Evolutionary conservation across 1,284 basidiomycete genomes (phyloP), one percentile per base, ranked within the genome.

Genomic region (Cryptococcus deneoformans): DNA sequence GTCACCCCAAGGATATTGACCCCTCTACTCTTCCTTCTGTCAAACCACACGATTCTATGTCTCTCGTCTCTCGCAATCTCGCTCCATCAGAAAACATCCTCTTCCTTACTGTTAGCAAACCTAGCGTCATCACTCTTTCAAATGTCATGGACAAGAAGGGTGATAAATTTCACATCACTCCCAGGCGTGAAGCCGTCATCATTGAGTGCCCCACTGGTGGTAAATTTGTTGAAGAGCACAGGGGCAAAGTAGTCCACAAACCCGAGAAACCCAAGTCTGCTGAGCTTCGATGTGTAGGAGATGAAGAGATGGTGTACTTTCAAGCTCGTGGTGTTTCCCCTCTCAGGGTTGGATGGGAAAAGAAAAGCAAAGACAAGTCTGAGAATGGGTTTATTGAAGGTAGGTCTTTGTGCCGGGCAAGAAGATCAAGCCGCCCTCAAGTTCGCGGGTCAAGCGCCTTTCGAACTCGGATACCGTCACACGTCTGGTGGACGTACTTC

Each of bases 361-460:
- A 69, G 83, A 85, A 46, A 76, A 86, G 56, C 83, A 87, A 66
- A 83, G 84, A 44, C 80, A 57, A 57, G 16, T 14, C 14, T 35
- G 50, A 11, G 14, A 16, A 42, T 24, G 90, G 88, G 56, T 79
- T 87, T 35, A 88, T 92, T 9, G 89, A 92, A 71, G 90, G 89
- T 1, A 91, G 81, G 88, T 1, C 84, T 96, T 34, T 98, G 95
- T 71, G 87, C 89, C 72, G 89, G 89, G 24, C 80, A 82, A 37
- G 89, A 82, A 37, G 89, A 89, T 62, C 84, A 89, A 62, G 88
- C 92, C 44, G 87, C 90, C 54, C 80, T 97, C 40, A 85, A 86
- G 42, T 82, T 97, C 53, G 82, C 81, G 52, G 92, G 91, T 85
- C 84, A 85, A 24, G 85, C 89, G 35, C 91, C 91, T 1, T 94